A percentile compares a stretch with the other conserved stretches of the same genome.
phyloP scores from a whole-genome alignment of 2,329 filamentous ascomycete species.

The Fusarium caatingaense region DNA sequence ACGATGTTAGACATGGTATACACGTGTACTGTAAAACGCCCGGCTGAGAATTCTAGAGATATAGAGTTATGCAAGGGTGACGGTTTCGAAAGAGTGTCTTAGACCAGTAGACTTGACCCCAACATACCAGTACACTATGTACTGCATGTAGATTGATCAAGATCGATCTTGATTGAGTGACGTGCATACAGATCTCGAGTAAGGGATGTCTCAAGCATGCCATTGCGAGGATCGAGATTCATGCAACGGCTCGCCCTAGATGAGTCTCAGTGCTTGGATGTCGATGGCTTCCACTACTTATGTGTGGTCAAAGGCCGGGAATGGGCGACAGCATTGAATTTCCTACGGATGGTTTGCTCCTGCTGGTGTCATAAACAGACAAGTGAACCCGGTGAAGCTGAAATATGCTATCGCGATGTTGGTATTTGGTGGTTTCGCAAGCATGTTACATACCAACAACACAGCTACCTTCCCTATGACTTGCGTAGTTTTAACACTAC shows the following conservation, averaged over 20 bases:
- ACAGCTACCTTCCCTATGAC: neutral
- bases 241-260: neutral
- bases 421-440: neutral
- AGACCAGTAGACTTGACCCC: slow-evolving; percentile 6
- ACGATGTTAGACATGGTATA: slow-evolving; percentile 18
- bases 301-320: neutral
- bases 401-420: neutral
- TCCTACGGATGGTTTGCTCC: neutral
- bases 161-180: neutral
- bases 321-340: neutral
- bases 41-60: neutral
- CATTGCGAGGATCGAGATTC: slow-evolving; percentile 28
- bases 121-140: neutral
- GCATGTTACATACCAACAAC: neutral
- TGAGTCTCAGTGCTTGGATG: neutral
- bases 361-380: too few relatives aligned
- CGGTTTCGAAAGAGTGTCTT: neutral
- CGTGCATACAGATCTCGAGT: neutral
- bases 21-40: slow-evolving; percentile 12
- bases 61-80: slow-evolving; percentile 23
- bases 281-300: neutral
- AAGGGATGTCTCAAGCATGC: slow-evolving; percentile 22
- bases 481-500: neutral
- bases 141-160: neutral
- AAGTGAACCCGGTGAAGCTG: neutral